Percentiles rank a stretch among this genome's conserved stretches.
phyloP scores from a whole-genome alignment of 805 yeast species.

The Lipomyces anomalus region DNA sequence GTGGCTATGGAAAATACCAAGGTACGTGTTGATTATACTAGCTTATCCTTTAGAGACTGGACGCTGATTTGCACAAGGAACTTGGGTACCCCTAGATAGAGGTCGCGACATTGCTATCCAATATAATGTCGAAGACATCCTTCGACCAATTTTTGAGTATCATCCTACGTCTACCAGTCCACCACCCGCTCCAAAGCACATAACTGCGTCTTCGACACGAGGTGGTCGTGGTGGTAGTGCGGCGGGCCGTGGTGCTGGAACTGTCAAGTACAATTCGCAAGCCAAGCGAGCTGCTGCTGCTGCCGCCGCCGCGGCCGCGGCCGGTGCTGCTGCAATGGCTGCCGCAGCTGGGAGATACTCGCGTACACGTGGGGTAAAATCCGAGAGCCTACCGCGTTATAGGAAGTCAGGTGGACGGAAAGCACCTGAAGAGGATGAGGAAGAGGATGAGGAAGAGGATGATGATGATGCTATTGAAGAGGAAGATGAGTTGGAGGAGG shows the following conservation, averaged over 20 bases:
- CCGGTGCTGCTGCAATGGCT: constrained; percentile 7
- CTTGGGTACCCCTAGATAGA: constrained; percentile 84
- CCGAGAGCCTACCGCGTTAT: no score
- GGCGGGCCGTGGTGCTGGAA: constrained; percentile 7
- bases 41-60: not conserved
- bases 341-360: constrained; percentile 14
- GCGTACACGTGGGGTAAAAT: no score
- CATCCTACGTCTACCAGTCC: constrained; percentile 52
- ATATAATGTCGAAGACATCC: constrained; percentile 55
- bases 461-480: constrained; percentile 13
- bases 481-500: constrained; percentile 1
- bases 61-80: constrained; percentile 56
- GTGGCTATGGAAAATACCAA: constrained; percentile 95
- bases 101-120: constrained; percentile 65
- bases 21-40: constrained; percentile 42
- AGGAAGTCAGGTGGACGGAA: constrained; percentile 2
- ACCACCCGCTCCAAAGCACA: constrained; percentile 54
- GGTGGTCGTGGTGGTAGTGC: constrained; percentile 15
- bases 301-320: constrained; percentile 3
- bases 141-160: constrained; percentile 64
- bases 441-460: constrained; percentile 15
- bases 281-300: constrained; percentile 7
- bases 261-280: constrained; percentile 9
- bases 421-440: constrained; percentile 4
- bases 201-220: constrained; percentile 29